These are phyloP conservation scores for Daucus carota DNA, from an alignment of 129 eudicot species.

Conservation along the genomic window DNA sequence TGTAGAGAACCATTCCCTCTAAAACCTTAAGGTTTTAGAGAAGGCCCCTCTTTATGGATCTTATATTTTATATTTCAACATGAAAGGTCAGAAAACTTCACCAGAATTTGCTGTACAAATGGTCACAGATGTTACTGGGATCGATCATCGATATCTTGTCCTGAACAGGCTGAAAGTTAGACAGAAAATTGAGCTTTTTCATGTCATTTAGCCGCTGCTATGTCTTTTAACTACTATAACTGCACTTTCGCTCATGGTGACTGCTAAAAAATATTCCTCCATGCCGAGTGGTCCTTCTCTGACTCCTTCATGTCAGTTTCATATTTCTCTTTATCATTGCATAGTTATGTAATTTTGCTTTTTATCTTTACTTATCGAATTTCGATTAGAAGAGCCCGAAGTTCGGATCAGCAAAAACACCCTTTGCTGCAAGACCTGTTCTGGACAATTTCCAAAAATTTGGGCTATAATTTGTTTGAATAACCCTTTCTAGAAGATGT, in stretches of 20 bases:
- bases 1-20: too few relatives aligned
- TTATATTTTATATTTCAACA: too few relatives aligned
- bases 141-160: not conserved
- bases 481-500: too few relatives aligned
- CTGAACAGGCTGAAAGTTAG: constrained; percentile 7
- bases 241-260: constrained; percentile 45
- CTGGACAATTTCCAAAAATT: too few relatives aligned
- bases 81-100: constrained; percentile 17
- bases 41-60: too few relatives aligned
- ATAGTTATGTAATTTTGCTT: not conserved
- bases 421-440: not conserved
- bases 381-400: not conserved
- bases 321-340: too few relatives aligned
- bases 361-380: not conserved
- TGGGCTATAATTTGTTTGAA: too few relatives aligned
- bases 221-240: constrained; percentile 48
- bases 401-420: not conserved
- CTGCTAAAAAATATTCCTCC: constrained; percentile 61
- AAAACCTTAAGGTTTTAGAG: too few relatives aligned
- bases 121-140: not conserved
- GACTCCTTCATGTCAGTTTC: constrained; percentile 68
- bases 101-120: constrained; percentile 30
- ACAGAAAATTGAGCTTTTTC: constrained; percentile 30
- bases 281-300: constrained; percentile 84
- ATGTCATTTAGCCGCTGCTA: constrained; percentile 29